A percentile compares a stretch with the other conserved stretches of the same genome.
phyloP scores from a whole-genome alignment of 306 rosid genomes.

The Styphnolobium japonicum region DNA sequence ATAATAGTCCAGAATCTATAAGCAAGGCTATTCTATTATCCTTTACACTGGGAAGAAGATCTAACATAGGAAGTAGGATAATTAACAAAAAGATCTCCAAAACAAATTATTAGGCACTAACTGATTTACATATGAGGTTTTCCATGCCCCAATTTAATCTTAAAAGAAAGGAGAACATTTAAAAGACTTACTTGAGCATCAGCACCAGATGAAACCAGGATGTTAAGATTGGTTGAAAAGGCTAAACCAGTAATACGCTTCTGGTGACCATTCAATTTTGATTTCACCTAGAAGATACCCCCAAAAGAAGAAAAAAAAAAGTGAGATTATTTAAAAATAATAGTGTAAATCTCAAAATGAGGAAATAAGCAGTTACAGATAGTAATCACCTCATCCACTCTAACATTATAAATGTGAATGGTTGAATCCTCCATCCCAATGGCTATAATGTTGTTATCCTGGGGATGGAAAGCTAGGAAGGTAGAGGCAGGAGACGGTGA shows the following conservation, averaged over 20 bases:
- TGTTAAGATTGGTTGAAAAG: slow-evolving; percentile 69
- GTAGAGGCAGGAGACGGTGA: slow-evolving; percentile 80
- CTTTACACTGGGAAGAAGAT: neutral
- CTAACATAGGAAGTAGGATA: neutral
- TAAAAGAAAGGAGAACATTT: slow-evolving; percentile 7
- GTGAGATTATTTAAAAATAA: slow-evolving; percentile 6
- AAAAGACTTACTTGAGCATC: slow-evolving; percentile 76
- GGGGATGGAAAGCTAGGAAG: slow-evolving; percentile 78
- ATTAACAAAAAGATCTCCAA: neutral
- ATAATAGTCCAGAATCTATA: neutral
- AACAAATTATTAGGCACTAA: neutral
- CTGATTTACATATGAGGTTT: neutral
- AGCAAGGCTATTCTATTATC: neutral
- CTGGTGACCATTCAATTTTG: slow-evolving; percentile 83
- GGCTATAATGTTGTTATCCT: slow-evolving; percentile 88
- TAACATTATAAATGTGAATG: slow-evolving; percentile 71
- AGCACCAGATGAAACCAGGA: slow-evolving; percentile 79
- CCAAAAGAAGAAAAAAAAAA: slow-evolving; percentile 5
- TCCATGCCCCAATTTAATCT: slow-evolving; percentile 2
- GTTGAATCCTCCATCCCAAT: slow-evolving; percentile 89
- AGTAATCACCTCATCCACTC: slow-evolving; percentile 71
- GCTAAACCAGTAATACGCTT: slow-evolving; percentile 83
- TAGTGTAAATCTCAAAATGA: neutral
- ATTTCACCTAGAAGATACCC: slow-evolving; percentile 52
- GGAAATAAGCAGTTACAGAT: neutral